phyloP scores from a whole-genome alignment of 768 basidiomycete genomes.

The Psilocybe azurescens region DNA sequence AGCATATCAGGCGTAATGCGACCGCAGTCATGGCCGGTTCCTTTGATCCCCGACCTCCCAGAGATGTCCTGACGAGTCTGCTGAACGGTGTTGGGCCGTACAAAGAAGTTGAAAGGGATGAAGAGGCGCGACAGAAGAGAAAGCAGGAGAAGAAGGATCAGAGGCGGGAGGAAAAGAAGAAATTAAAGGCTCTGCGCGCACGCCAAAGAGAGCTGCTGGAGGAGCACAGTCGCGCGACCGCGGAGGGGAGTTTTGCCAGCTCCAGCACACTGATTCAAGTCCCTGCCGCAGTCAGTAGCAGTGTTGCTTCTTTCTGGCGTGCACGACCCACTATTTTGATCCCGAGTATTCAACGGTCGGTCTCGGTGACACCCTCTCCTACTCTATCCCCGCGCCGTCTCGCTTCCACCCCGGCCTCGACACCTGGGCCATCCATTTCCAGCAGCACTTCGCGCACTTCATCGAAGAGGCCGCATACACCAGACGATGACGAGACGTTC shows the following conservation, averaged over 20 bases:
- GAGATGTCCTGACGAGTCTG: conserved; percentile 81
- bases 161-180: conserved; percentile 53
- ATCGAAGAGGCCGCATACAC: conserved; percentile 80
- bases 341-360: conserved; percentile 68
- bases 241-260: conserved; percentile 30
- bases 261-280: conserved; percentile 32
- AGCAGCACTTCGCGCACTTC: conserved; percentile 78
- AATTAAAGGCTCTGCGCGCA: conserved; percentile 35
- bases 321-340: conserved; percentile 78
- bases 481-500: conserved; percentile 61
- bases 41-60: conserved; percentile 68
- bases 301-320: conserved; percentile 64
- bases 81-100: conserved; percentile 78
- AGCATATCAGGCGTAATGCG: conserved; percentile 64
- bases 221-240: conserved; percentile 34
- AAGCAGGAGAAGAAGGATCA: conserved; percentile 61
- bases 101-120: conserved; percentile 64
- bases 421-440: conserved; percentile 77
- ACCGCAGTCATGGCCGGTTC: conserved; percentile 77
- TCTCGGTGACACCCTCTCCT: conserved; percentile 79
- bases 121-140: conserved; percentile 57
- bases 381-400: conserved; percentile 43
- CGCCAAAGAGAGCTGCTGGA: conserved; percentile 37
- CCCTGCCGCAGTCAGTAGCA: conserved; percentile 33
- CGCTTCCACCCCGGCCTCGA: conserved; percentile 70